Percentiles rank a stretch among this genome's conserved stretches.
Conservation (phyloP, 2,329 filamentous ascomycete species). For the Hymenoscyphus occultus region DNA sequence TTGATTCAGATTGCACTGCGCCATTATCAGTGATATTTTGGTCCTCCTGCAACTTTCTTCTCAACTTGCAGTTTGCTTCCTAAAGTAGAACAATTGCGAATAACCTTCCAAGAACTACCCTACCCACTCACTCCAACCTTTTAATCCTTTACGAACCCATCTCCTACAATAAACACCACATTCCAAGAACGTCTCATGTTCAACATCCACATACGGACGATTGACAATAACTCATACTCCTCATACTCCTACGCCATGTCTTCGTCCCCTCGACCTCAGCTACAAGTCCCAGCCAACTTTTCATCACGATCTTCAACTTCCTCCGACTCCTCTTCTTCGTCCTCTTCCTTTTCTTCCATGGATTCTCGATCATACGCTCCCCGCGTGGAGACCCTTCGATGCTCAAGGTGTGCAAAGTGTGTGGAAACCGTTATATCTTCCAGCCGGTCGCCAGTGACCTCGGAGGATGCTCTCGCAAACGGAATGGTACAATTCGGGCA, state of each 20-base stretch:
- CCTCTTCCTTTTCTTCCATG: conserved; percentile 24
- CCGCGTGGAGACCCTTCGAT: conserved; percentile 56
- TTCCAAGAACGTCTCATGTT: neutral
- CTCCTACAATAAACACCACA: neutral
- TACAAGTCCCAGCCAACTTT: conserved; percentile 14
- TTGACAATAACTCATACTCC: neutral
- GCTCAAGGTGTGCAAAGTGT: conserved; percentile 58
- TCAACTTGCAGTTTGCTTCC: neutral
- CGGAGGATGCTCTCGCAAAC: conserved; percentile 54
- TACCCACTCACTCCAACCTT: neutral
- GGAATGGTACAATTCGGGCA: conserved; percentile 65
- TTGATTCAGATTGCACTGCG: conserved; percentile 3
- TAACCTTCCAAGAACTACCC: neutral
- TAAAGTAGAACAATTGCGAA: neutral
- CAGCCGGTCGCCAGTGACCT: conserved; percentile 33
- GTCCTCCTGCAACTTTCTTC: neutral
- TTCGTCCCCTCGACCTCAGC: conserved; percentile 17
- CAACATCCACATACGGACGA: neutral
- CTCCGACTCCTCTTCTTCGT: conserved; percentile 23
- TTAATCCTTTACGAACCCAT: neutral
- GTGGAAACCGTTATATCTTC: conserved; percentile 54
- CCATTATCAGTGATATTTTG: conserved; percentile 5
- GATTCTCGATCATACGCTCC: conserved; percentile 20
- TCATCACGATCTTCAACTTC: conserved; percentile 22
- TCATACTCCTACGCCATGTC: neutral